Evolutionary conservation across 805 yeast genomes (phyloP), one percentile per base, ranked within the genome.

Genomic region (Metschnikowia drakensbergensis): DNA sequence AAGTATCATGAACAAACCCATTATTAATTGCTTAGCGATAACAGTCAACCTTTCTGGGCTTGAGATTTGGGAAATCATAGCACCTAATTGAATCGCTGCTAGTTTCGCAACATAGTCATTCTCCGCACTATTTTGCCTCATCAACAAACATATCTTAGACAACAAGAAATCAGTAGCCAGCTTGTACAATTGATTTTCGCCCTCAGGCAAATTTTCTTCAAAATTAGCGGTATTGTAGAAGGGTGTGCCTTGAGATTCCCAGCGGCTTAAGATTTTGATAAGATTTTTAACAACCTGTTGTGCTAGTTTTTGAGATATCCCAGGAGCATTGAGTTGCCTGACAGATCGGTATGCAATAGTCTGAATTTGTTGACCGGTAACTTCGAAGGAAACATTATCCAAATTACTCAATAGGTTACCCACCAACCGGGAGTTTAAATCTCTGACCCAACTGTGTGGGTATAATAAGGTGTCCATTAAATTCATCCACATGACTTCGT

Each of bases 371-470:
- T 69, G 66, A 25, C 68, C 68, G 2, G 69, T 53, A 2, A 72
- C 27, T 23, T 55, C 58, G 37, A 82, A 71, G 3, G 67, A 53
- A 32, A 71, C 49, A 11, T 61, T 57, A 32, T 70, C 67, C 38
- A 68, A 42, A 44, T 76, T 72, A 6, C 76, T 59, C 48, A 87
- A 68, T 43, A 86, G 61, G 1, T 66, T 59, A 1, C 84, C 83
- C 35, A 83, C 63, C 31, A 88, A 68, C 46, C 91, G 72, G 5
- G 84, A 68, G 1, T 95, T 71, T 4, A 77, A 68, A 50, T 86
- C 72, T 58, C 97, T 80, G 5, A 91, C 86, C 98, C 98, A 91
- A 1, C 94, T 76, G 65, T 91, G 97, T 2, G 97, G 97, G 62
- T 80, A 91, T 45, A 91, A 69, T 46, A 90, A 72, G 28, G 82